A percentile compares a stretch with the other conserved stretches of the same genome.
These are phyloP conservation scores for Raffaelea albimanens DNA, from an alignment of 2,329 filamentous ascomycete species.

Conservation along the genomic window DNA sequence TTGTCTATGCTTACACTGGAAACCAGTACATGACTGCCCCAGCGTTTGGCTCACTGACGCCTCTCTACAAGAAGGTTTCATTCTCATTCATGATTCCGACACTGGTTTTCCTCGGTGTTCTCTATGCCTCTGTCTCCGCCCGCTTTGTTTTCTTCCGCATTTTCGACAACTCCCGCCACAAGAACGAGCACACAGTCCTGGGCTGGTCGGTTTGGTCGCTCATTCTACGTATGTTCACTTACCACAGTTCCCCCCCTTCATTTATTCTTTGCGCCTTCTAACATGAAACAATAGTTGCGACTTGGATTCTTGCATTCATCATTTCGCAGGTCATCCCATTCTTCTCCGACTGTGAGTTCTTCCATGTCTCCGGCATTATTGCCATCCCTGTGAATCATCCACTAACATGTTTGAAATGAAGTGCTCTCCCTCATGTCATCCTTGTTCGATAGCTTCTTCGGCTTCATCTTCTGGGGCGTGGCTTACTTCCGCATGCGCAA, in stretches of 20 bases:
- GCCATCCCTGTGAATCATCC: slow-evolving; percentile 12
- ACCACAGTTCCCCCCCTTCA: not conserved
- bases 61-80: slow-evolving; percentile 75
- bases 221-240: slow-evolving; percentile 51
- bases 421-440: slow-evolving; percentile 71
- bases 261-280: not conserved
- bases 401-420: slow-evolving; percentile 13
- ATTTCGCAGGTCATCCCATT: slow-evolving; percentile 91
- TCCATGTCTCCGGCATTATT: too few relatives aligned
- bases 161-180: slow-evolving; percentile 71
- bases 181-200: slow-evolving; percentile 68
- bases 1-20: slow-evolving; percentile 81
- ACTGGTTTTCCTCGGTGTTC: slow-evolving; percentile 79
- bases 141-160: slow-evolving; percentile 88
- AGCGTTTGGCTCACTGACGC: slow-evolving; percentile 74
- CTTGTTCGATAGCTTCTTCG: slow-evolving; percentile 86
- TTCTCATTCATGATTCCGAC: slow-evolving; percentile 97
- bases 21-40: slow-evolving; percentile 83
- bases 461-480: slow-evolving; percentile 90
- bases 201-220: slow-evolving; percentile 73
- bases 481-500: slow-evolving; percentile 69
- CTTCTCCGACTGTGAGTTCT: slow-evolving; percentile 60
- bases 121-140: slow-evolving; percentile 84
- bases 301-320: slow-evolving; percentile 84
- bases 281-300: slow-evolving; percentile 34